A percentile compares a stretch with the other conserved stretches of the same genome.
Evolutionary conservation across 1,284 basidiomycete species (phyloP).

Genomic region (Volvariella surrecta): DNA sequence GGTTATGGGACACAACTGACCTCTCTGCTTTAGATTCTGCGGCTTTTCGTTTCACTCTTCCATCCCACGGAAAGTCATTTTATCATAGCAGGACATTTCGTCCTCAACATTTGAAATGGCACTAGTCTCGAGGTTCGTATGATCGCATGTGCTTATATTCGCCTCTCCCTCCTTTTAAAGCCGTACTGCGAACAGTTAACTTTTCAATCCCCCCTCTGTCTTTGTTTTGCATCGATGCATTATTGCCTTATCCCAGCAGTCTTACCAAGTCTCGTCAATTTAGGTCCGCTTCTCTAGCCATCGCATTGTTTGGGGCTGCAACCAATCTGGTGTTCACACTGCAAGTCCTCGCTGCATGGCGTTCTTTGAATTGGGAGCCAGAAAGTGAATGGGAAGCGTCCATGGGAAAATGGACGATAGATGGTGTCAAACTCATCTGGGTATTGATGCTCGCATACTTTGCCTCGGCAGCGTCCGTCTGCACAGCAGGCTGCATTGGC

Average conservation of each 20-base stretch:
- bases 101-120: background rate
- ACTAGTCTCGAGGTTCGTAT: background rate
- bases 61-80: too few species aligned
- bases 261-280: constrained; percentile 14
- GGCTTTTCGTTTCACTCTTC: too few species aligned
- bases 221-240: too few species aligned
- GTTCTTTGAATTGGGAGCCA: constrained; percentile 56
- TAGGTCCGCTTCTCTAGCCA: constrained; percentile 47
- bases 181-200: background rate
- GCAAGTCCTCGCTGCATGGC: constrained; percentile 48
- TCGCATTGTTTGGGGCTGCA: constrained; percentile 46
- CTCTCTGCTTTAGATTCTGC: too few species aligned
- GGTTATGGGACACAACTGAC: too few species aligned
- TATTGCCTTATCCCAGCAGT: background rate
- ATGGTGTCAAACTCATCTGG: constrained; percentile 57
- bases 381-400: constrained; percentile 68
- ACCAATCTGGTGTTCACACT: constrained; percentile 46
- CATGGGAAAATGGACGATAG: constrained; percentile 46
- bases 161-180: background rate
- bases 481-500: constrained; percentile 56
- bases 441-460: constrained; percentile 61
- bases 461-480: constrained; percentile 50
- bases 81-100: too few species aligned
- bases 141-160: background rate
- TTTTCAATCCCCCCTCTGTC: background rate